phyloP scores from a whole-genome alignment of 352 stramenopile genomes.

The Phytopythium sindhum region DNA sequence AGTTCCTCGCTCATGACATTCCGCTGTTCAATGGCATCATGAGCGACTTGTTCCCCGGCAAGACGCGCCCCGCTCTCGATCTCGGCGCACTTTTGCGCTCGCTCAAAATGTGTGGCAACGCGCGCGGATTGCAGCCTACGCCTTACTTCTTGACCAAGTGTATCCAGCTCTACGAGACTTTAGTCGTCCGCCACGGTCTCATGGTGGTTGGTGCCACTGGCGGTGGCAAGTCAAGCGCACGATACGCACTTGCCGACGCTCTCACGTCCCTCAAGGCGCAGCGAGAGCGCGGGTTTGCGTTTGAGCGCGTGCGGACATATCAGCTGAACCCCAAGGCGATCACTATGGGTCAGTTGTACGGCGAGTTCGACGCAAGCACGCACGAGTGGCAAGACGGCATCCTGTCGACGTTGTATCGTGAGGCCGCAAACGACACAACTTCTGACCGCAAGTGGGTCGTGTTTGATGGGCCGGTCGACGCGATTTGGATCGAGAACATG shows the following conservation, averaged over 20 bases:
- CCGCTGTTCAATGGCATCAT: slow-evolving; percentile 94
- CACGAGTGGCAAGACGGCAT: slow-evolving; percentile 95
- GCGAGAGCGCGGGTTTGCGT: slow-evolving; percentile 68
- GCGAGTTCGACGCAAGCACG: slow-evolving; percentile 93
- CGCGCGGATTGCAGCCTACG: slow-evolving; percentile 80
- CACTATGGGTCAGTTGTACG: slow-evolving; percentile 95
- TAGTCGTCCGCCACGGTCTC: slow-evolving; percentile 92
- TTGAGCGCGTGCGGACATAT: slow-evolving; percentile 83
- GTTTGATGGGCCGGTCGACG: slow-evolving; percentile 94
- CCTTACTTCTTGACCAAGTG: slow-evolving; percentile 93
- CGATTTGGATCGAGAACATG: slow-evolving; percentile 98
- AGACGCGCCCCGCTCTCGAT: slow-evolving; percentile 86
- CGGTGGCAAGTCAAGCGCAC: slow-evolving; percentile 89
- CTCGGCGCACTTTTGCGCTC: slow-evolving; percentile 82
- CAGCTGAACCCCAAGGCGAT: slow-evolving; percentile 95
- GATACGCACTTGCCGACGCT: slow-evolving; percentile 84
- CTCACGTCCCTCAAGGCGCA: slow-evolving; percentile 85
- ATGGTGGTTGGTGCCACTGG: slow-evolving; percentile 95
- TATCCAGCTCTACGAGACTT: slow-evolving; percentile 94
- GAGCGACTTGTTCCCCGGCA: slow-evolving; percentile 92
- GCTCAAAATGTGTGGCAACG: slow-evolving; percentile 87
- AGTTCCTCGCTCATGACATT: slow-evolving; percentile 94
- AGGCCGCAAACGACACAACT: slow-evolving; percentile 86
- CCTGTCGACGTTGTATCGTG: slow-evolving; percentile 87
- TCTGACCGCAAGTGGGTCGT: slow-evolving; percentile 93